Conservation (phyloP, 2,329 filamentous ascomycete species). For the Cordyceps pruinosa region DNA sequence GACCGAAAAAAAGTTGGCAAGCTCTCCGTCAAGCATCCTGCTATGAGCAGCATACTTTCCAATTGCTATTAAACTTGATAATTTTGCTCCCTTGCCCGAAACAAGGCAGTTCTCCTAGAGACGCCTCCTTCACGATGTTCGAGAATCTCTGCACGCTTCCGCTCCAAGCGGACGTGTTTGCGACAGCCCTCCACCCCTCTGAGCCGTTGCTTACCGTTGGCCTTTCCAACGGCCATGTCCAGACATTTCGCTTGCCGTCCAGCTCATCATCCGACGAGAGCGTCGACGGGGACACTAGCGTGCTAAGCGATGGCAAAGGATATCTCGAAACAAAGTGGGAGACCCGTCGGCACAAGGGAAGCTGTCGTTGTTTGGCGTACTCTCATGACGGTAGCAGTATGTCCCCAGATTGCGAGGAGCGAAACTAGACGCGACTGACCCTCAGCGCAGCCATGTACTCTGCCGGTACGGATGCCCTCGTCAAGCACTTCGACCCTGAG, state of each 20-base stretch:
- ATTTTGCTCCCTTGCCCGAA: no score
- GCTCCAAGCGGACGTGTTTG: conserved; percentile 77
- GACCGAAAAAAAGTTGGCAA: conserved; percentile 5
- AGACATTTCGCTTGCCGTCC: conserved; percentile 68
- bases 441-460: conserved; percentile 51
- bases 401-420: conserved; percentile 25
- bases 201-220: conserved; percentile 83
- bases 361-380: conserved; percentile 77
- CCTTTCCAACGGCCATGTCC: conserved; percentile 75
- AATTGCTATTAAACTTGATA: neutral
- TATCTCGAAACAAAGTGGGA: conserved; percentile 79
- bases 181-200: conserved; percentile 77
- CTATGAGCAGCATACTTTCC: neutral
- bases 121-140: conserved; percentile 55
- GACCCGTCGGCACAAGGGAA: conserved; percentile 87
- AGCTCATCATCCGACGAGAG: conserved; percentile 45
- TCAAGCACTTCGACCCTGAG: conserved; percentile 50
- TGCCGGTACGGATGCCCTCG: conserved; percentile 52
- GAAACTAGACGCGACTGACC: conserved; percentile 7
- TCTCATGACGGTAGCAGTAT: conserved; percentile 66
- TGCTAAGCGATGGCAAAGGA: conserved; percentile 56
- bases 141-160: conserved; percentile 89
- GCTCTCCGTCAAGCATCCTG: neutral
- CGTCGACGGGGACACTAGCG: conserved; percentile 40
- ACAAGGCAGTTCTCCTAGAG: neutral